Evolutionary conservation across 345 rosid species (phyloP), one percentile per base, ranked within the genome.

Genomic region (Populus simonii): DNA sequence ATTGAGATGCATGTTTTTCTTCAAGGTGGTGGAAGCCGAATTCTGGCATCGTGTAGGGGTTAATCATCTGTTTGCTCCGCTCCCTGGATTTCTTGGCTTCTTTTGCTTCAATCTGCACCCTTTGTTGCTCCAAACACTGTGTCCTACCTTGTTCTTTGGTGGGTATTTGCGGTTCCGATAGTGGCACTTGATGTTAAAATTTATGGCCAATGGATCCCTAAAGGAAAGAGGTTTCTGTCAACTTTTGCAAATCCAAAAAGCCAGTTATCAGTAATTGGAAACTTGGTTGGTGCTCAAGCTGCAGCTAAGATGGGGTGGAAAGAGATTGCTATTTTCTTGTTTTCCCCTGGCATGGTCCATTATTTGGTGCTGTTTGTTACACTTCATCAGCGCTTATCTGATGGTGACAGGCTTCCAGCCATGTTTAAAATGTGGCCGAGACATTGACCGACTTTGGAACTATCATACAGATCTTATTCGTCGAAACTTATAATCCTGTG

Each of bases 31-130:
- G 29, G 77, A 77, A 41, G 23, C 36, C 10, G 84, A 81, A 38
- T 81, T 81, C 78, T 69, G 63, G 41, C 72, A 81, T 62, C 84
- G 47, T 22, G 81, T 81, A 2, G 84, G 84, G 51, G 81, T 77
- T 1, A 81, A 81, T 53, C 77, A 81, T 43, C 84, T 81, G 39
- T 81, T 77, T 45, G 35, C 35, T 31, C 33, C 33, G 80, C 80
- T 22, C 84, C 84, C 6, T 81, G 71, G 75, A 81, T 81, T 74
- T 81, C 80, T 63, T 77, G 80, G 74, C 80, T 77, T 62, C 78
- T 81, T 25, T 70, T 81, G 31, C 84, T 81, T 33, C 84, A 73
- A 29, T 68, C 80, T 2, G 73, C 75, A 1, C 81, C 84, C 6
- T 81, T 81, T 51, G 7, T 73, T 13, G 2, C 38, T 20, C 75